Base-by-base conservation (phyloP, 2,329 filamentous ascomycete genomes). In the Colletotrichum cereale region DNA sequence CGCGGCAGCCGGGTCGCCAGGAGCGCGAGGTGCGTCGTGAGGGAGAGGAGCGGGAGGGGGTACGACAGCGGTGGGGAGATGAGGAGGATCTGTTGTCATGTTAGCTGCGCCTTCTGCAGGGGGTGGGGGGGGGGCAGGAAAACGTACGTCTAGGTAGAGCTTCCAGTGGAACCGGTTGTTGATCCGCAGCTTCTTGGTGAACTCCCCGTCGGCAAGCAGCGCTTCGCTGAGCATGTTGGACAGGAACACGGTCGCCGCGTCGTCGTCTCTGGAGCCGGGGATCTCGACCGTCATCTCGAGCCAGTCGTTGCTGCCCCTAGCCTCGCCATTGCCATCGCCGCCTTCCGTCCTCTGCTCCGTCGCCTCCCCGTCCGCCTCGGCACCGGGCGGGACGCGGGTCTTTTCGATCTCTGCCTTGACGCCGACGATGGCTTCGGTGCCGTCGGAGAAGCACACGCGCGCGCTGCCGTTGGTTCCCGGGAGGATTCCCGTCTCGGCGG, bases 121-220 rank as follows among this genome's bases (percentile, higher is more conserved):
- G 65, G 47, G 24, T 38, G 34, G 31, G 16, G 67, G 44, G 71
- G 66, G 47, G 24, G 47, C 14, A n/a, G 5, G 66, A 66, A 68
- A 50, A 86, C 93, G 78, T 81, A 98, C 95, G 83, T 99, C 96
- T 74, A 99, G 88, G 82, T 96, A 98, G 68, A 99, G 82, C 83
- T 95, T 94, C 96, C 96, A 99, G 86, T 98, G 96, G 86, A 96
- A 99, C 55, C 95, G 89, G 71, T 87, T 84, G 83, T 98, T 98
- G 80, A 99, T 98, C 82, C 91, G 92, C 78, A 99, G 82, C 77
- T 91, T 89, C 80, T 89, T 90, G 74, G 88, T 87, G 80, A 93
- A 88, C 77, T 87, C 87, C 26, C 90, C 92, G 81, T 91, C 92
- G 40, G 90, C 91, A 71, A 96, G 86, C 82, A 99, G 81, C 67